Evolutionary conservation across 176 grass and related monocot species (phyloP), one percentile per base, ranked within the genome.

Genomic region (Dactylis glomerata): DNA sequence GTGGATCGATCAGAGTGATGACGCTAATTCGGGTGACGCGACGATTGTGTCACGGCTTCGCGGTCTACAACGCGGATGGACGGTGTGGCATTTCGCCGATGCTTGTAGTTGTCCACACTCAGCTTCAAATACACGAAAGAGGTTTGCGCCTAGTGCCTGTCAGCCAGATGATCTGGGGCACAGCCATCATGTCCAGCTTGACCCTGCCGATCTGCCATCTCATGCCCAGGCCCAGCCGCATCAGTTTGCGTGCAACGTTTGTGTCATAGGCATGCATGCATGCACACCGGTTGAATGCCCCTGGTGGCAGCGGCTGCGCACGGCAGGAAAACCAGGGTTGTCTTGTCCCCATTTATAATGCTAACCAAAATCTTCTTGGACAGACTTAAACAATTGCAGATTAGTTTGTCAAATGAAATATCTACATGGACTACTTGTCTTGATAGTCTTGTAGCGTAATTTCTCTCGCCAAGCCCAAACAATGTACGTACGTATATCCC

Each of bases 171-270:
- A 38, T 9, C 38, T 72, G 38, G 68, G 68, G 23, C 68, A 27
- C 68, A 72, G 40, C 68, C 68, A 72, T 72, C 13, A 72, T 72
- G 40, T 40, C 40, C 37, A 24, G 68, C 68, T 71, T 71, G 68
- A 71, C 68, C 38, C 68, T 24, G 38, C 68, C 67, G 8, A 42
- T 23, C n/a, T n/a, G n/a, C n/a, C n/a, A n/a, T n/a, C n/a, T n/a
- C n/a, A n/a, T n/a, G n/a, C n/a, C n/a, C n/a, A n/a, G 37, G 8
- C 20, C 61, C 38, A 70, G 68, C 37, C 40, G 68, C 40, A 27
- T 72, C 38, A 72, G 16, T 72, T 72, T 27, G 40, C 27, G 68
- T 72, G 68, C 68, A 72, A 72, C 40, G 68, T 72, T 72, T n/a
- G 38, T 71, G 38, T 69, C 67, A 42, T 32, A 4, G 5, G 5